Percentiles rank a stretch among this genome's conserved stretches.
Conservation (phyloP, 495 filamentous ascomycete genomes). For the Penicillium silybi region DNA sequence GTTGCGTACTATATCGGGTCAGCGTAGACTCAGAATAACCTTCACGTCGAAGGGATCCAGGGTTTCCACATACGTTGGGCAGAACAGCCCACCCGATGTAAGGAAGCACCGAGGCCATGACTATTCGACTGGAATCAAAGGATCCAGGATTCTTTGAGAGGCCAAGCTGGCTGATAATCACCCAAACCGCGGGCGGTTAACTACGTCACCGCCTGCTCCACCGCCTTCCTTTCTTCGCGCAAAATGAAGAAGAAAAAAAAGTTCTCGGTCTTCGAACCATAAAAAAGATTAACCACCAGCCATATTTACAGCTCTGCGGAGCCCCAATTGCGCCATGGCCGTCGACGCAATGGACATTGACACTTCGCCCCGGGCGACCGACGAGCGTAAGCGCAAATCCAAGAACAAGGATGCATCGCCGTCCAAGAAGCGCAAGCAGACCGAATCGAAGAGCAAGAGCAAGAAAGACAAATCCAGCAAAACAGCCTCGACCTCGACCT, state of each 20-base stretch:
- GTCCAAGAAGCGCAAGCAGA: constrained; percentile 49
- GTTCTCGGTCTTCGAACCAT: constrained; percentile 19
- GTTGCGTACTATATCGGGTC: constrained; percentile 60
- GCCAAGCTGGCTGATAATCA: constrained; percentile 5
- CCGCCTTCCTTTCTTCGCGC: constrained; percentile 30
- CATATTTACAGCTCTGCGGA: constrained; percentile 16
- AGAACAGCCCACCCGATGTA: constrained; percentile 78
- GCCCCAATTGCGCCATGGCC: constrained; percentile 33
- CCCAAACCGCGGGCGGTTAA: constrained; percentile 7
- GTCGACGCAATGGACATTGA: constrained; percentile 45
- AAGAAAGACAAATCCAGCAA: constrained; percentile 27
- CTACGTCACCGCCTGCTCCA: constrained; percentile 28
- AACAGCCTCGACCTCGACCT: neutral
- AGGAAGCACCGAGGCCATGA: constrained; percentile 57
- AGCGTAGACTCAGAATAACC: neutral
- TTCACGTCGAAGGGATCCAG: neutral
- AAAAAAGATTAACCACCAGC: constrained; percentile 11
- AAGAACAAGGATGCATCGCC: constrained; percentile 44
- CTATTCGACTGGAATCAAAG: constrained; percentile 6
- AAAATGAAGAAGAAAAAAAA: constrained; percentile 35
- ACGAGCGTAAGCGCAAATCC: constrained; percentile 51
- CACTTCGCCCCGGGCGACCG: constrained; percentile 15
- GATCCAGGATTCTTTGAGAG: neutral
- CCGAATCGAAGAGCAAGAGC: constrained; percentile 16
- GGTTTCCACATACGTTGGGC: constrained; percentile 60